phyloP scores from a whole-genome alignment of 2,329 filamentous ascomycete genomes.

The Aureobasidium subglaciale region DNA sequence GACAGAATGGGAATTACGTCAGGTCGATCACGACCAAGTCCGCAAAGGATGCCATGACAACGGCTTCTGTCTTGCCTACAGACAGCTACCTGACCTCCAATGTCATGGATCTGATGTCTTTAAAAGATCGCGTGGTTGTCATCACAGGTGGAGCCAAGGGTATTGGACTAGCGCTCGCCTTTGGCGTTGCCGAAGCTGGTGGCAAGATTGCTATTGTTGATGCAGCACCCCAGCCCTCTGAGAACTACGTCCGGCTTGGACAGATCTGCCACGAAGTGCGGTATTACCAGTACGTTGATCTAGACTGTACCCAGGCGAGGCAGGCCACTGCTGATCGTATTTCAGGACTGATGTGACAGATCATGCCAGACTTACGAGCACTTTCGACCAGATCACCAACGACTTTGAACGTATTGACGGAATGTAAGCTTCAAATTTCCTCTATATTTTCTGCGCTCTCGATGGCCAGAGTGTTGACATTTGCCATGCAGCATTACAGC shows the following conservation, averaged over 20 bases:
- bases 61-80: neutral
- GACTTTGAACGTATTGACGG: conserved; percentile 16
- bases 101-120: conserved; percentile 12
- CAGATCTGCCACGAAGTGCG: neutral
- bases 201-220: conserved; percentile 26
- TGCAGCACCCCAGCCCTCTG: conserved; percentile 2
- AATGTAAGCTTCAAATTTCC: neutral
- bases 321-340: neutral
- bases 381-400: neutral
- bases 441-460: neutral
- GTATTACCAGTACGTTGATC: conserved; percentile 12
- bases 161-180: conserved; percentile 25
- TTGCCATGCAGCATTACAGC: conserved; percentile 14
- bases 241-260: neutral
- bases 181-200: conserved; percentile 25
- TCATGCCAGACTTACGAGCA: conserved; percentile 6
- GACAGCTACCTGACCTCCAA: conserved; percentile 5
- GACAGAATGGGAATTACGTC: too few species aligned
- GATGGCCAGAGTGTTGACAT: neutral
- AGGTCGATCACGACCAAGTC: neutral
- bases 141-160: conserved; percentile 27
- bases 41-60: neutral
- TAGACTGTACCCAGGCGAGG: neutral
- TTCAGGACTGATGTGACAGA: conserved; percentile 14
- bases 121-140: conserved; percentile 20